A percentile compares a stretch with the other conserved stretches of the same genome.
These are phyloP conservation scores for Sugiyamaella pinicola DNA, from an alignment of 1,139 yeast genomes.

Conservation along the genomic window DNA sequence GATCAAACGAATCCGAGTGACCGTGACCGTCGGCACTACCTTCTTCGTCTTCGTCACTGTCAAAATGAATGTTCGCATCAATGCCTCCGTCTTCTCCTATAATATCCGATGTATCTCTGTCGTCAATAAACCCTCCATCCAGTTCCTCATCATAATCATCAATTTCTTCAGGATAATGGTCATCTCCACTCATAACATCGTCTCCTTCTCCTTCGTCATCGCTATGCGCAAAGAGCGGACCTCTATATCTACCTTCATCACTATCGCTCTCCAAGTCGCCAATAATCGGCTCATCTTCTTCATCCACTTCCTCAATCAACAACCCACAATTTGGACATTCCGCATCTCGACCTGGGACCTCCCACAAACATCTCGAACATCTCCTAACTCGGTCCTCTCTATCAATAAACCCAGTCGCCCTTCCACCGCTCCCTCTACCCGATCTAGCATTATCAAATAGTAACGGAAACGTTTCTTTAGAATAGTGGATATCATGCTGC, in stretches of 20 bases:
- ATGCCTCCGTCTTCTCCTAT: conserved; percentile 8
- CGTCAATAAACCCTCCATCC: conserved; percentile 23
- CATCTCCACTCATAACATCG: conserved; percentile 12
- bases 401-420: conserved; percentile 28
- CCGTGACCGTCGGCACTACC: background rate
- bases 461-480: conserved; percentile 30
- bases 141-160: conserved; percentile 24
- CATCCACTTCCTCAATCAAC: conserved; percentile 21
- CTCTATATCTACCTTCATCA: conserved; percentile 10
- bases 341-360: conserved; percentile 27
- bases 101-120: conserved; percentile 15
- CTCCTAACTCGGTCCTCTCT: conserved; percentile 35
- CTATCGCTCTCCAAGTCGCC: conserved; percentile 13
- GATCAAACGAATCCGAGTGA: conserved; percentile 7
- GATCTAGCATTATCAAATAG: conserved; percentile 24
- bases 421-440: conserved; percentile 19
- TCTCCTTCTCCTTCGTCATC: conserved; percentile 18
- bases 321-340: conserved; percentile 33
- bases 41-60: background rate
- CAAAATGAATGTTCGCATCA: background rate
- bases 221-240: conserved; percentile 12
- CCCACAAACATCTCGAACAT: conserved; percentile 38
- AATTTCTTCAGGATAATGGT: conserved; percentile 18
- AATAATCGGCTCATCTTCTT: conserved; percentile 16
- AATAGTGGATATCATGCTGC: conserved; percentile 29